Evolutionary conservation across 148 eudicot species (phyloP).

Genomic region (Chenopodium formosanum): DNA sequence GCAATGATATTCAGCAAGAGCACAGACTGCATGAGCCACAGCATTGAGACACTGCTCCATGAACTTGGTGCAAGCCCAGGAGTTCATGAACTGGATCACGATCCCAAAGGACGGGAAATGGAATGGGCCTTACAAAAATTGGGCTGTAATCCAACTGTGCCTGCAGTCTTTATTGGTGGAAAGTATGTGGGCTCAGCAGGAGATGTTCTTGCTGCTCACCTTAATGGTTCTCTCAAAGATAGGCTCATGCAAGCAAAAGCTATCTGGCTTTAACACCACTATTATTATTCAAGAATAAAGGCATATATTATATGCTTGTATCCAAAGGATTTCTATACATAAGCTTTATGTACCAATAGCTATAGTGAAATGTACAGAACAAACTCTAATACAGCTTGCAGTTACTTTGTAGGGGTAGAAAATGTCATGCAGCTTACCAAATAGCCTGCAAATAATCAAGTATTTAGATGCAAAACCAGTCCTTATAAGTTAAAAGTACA

Average conservation of each 20-base stretch:
- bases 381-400: neutral
- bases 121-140: constrained; percentile 29
- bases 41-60: constrained; percentile 20
- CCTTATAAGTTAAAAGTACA: neutral
- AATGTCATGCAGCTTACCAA: neutral
- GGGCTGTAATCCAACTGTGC: constrained; percentile 31
- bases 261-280: constrained; percentile 27
- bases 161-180: constrained; percentile 34
- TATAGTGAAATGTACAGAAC: constrained; percentile 6
- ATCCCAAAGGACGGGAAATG: constrained; percentile 35
- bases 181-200: constrained; percentile 29
- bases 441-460: neutral
- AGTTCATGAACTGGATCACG: constrained; percentile 28
- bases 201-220: constrained; percentile 31
- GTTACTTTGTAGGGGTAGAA: neutral
- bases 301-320: constrained; percentile 7
- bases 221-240: constrained; percentile 35
- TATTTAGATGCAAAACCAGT: neutral
- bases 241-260: constrained; percentile 34
- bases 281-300: neutral
- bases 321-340: constrained; percentile 3
- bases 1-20: constrained; percentile 38
- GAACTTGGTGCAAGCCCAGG: constrained; percentile 31
- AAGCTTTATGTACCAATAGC: constrained; percentile 15
- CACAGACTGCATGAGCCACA: constrained; percentile 32